Base-by-base conservation (phyloP, 306 rosid genomes). In the Pachyrhizus erosus region DNA sequence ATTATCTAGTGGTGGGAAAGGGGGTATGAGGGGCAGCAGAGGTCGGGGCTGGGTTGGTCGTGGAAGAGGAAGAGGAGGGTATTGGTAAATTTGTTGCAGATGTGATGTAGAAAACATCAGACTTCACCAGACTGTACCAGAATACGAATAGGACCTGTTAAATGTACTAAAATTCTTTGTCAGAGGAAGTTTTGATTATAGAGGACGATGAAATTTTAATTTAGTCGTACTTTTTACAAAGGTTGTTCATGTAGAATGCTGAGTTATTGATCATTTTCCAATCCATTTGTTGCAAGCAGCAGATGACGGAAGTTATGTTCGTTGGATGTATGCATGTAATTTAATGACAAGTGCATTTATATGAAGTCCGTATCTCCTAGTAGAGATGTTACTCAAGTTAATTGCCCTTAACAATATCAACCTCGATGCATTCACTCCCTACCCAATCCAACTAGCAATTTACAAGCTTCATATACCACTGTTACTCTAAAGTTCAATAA, bases 21-120 rank as follows among this genome's bases (percentile, higher is more conserved):
- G 88, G 23, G 89, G 89, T 31, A 5, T 65, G 57, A 85, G 97
- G 78, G 96, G 92, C 37, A 77, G 92, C 37, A 77, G 88, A 61
- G 96, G 98, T 73, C 84, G 90, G 31, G 97, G 93, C 18, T 87
- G 98, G 91, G 94, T 89, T 48, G 93, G 97, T 54, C 92, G 94
- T 0, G 98, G 97, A 76, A 84, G 87, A 58, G 86, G 89, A 81
- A 89, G 94, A 83, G 94, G 92, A 49, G 93, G 91, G 26, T 88
- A 71, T 81, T 64, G 90, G 85, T 91, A 87, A 87, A 57, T 71
- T 27, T 23, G 48, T 45, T 34, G 70, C 80, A 24, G 55, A 65
- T 31, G 33, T 76, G 80, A 14, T 66, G 60, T 70, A 83, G 81
- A 73, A 51, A 60, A 55, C 52, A 51, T 82, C 17, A 7, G 54